Evolutionary conservation across 345 rosid species (phyloP).

Genomic region (Hibiscus trionum): DNA sequence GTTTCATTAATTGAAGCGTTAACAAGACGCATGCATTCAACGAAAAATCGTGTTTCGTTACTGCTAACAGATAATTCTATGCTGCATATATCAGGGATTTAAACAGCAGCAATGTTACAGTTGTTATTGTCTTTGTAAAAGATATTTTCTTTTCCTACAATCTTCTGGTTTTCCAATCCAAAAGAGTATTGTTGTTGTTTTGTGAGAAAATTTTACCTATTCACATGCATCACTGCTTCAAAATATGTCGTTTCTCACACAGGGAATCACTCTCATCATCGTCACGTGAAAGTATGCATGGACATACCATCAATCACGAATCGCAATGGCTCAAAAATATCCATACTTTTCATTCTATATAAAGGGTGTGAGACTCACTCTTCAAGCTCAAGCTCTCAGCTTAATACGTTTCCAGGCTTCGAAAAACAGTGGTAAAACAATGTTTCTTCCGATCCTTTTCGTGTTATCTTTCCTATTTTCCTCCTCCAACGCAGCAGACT

Average conservation of each 20-base stretch:
- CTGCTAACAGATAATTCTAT: not conserved
- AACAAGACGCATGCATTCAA: not conserved
- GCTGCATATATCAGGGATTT: not conserved
- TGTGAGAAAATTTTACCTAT: conserved; percentile 1
- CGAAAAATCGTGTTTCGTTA: not conserved
- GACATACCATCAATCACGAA: not conserved
- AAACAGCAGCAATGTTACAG: not conserved
- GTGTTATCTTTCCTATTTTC: conserved; percentile 36
- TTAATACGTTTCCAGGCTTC: not conserved
- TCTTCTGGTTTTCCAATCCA: not conserved
- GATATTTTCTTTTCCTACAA: not conserved
- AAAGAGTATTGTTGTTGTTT: conserved; percentile 28
- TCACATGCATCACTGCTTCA: conserved; percentile 18
- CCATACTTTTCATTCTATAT: conserved; percentile 13
- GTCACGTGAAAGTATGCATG: conserved; percentile 18
- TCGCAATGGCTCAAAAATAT: not conserved
- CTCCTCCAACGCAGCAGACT: conserved; percentile 56
- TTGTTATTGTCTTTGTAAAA: not conserved
- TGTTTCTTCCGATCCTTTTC: conserved; percentile 36
- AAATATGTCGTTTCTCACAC: conserved; percentile 14
- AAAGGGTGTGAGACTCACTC: not conserved
- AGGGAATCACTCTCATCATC: not conserved
- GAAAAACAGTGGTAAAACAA: conserved; percentile 11
- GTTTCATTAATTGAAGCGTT: not conserved
- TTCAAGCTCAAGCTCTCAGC: not conserved